phyloP scores from a whole-genome alignment of 1,139 yeast species.

The Kodamaea plutei region DNA sequence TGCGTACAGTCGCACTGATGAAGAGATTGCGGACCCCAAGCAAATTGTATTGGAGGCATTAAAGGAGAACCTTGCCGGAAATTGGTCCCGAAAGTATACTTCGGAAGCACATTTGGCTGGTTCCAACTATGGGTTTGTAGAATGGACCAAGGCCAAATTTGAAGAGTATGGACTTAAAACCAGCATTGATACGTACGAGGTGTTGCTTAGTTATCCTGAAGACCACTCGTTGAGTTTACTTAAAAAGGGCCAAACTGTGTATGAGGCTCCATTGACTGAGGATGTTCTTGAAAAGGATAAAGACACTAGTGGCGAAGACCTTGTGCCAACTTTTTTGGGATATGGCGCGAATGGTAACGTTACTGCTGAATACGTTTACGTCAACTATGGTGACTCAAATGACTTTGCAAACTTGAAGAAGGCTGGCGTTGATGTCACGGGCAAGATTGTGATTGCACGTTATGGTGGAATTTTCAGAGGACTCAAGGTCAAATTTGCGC shows the following conservation, averaged over 20 bases:
- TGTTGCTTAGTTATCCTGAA: constrained; percentile 51
- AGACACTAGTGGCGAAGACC: constrained; percentile 49
- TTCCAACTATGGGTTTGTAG: constrained; percentile 33
- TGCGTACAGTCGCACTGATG: too few species aligned
- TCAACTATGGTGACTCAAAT: constrained; percentile 35
- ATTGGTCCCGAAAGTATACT: constrained; percentile 34
- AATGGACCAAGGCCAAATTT: constrained; percentile 37
- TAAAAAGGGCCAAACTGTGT: constrained; percentile 30
- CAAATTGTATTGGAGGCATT: constrained; percentile 13
- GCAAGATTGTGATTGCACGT: constrained; percentile 40
- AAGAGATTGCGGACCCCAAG: too few species aligned
- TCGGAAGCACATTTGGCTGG: constrained; percentile 38
- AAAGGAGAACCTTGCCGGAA: constrained; percentile 27
- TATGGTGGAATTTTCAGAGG: constrained; percentile 44
- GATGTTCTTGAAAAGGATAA: constrained; percentile 70
- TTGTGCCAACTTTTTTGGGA: constrained; percentile 43
- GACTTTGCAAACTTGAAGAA: constrained; percentile 34
- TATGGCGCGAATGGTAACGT: constrained; percentile 49
- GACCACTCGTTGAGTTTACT: constrained; percentile 44
- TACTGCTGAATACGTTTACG: constrained; percentile 42
- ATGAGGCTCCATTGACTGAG: constrained; percentile 65
- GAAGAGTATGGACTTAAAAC: constrained; percentile 48
- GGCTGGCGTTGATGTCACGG: constrained; percentile 35
- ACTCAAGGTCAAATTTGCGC: constrained; percentile 46
- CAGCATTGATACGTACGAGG: constrained; percentile 51